Base-by-base conservation (phyloP, 2,329 filamentous ascomycete species). In the Paecilomyces sp. region DNA sequence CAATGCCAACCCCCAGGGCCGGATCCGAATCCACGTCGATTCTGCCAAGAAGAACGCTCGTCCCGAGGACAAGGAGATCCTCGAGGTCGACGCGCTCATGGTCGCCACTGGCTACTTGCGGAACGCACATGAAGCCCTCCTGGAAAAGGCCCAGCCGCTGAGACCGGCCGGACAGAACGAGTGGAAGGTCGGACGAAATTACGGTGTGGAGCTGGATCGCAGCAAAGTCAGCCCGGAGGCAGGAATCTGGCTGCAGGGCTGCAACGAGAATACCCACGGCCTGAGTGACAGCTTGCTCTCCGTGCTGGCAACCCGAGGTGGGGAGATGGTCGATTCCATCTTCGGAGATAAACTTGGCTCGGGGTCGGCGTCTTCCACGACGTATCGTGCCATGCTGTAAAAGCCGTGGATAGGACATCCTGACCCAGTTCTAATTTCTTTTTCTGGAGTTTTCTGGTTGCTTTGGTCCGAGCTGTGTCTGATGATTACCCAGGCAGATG, bases 201-300 rank as follows among this genome's bases (percentile, higher is more conserved):
- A 97, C 75, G 83, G 83, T 57, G 85, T 97, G 55, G 79, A 87
- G 60, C 91, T 95, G 71, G 81, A 84, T 55, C 78, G 83, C 1
- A 87, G 84, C 31, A 81, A 83, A 55, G 88, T 97, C 34, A 83
- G 85, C n/a, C 71, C 81, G 0, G 85, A 87, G 53, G 88, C 91
- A 13, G 92, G 92, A 3, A 81, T 97, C 60, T 97, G 90, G 88
- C 80, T 97, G 67, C 94, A 97, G 74, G 93, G 93, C 33, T 97
- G 92, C 78, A 95, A 92, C 72, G 92, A 97, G 79, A 86, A 83
- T 62, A 96, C 92, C 34, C 93, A 97, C 74, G 93, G 93, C 61
- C 77, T 95, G 75, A 91, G 90, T 71, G 90, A 95, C 74, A 91
- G 88, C 54, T 82, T 95, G 57, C 81, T 95, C 57, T 93, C 90